Percentiles rank a stretch among this genome's conserved stretches.
Conservation (phyloP, 1,139 yeast genomes). For the Yamadazyma buinensis region DNA sequence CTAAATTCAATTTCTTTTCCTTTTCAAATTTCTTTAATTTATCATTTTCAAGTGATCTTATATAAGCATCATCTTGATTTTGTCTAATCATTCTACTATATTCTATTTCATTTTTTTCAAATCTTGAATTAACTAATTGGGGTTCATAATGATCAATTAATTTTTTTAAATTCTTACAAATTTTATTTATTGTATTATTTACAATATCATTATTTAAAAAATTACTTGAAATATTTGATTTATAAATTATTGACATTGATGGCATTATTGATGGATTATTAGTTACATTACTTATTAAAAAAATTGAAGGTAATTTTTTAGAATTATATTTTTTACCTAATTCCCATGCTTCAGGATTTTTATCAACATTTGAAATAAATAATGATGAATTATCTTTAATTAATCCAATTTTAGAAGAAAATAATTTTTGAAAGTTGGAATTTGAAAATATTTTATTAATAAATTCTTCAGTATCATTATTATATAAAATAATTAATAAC, state of each 20-base stretch:
- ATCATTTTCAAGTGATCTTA: constrained; percentile 47
- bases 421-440: constrained; percentile 29
- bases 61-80: constrained; percentile 57
- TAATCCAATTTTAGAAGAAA: constrained; percentile 32
- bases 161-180: constrained; percentile 32
- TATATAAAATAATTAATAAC: constrained; percentile 40
- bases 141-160: constrained; percentile 45
- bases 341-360: constrained; percentile 49
- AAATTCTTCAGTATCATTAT: constrained; percentile 31
- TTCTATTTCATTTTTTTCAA: constrained; percentile 53
- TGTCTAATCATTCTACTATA: constrained; percentile 47
- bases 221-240: constrained; percentile 28
- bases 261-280: constrained; percentile 47
- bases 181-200: constrained; percentile 21
- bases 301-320: constrained; percentile 41
- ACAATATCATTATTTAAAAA: constrained; percentile 19
- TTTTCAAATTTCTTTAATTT: constrained; percentile 31
- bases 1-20: constrained; percentile 16
- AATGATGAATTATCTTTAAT: constrained; percentile 30
- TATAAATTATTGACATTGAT: constrained; percentile 51
- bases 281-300: constrained; percentile 48
- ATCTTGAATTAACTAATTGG: constrained; percentile 46
- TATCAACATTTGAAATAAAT: constrained; percentile 34
- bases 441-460: constrained; percentile 24
- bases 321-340: constrained; percentile 43